Base-by-base conservation (phyloP, 768 basidiomycete genomes). In the Rhizopogon vulgaris region DNA sequence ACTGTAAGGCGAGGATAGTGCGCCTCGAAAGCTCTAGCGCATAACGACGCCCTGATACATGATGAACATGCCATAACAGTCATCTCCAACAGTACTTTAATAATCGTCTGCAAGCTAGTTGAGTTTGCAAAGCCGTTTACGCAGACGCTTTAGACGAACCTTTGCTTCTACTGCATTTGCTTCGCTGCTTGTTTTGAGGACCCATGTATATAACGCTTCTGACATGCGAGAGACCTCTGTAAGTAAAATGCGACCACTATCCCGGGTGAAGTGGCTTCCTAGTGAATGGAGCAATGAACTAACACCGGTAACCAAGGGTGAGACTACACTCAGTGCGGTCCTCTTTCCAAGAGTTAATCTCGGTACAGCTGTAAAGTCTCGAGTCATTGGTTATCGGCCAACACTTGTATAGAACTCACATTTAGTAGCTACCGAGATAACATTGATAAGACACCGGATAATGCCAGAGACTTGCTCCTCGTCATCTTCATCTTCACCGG, bases 1-100 rank as follows among this genome's bases (percentile, higher is more conserved):
- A 73, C 50, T 1, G 73, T 71, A 27, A 77, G 65, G 14, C 76
- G 71, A 7, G 83, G 77, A 56, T 74, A 80, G 46, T 66, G 61
- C 8, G 49, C 28, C 57, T 75, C 71, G 40, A 82, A 77, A 6
- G 71, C 69, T 47, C 77, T 66, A 51, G 76, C 71, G 1, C 82
- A 76, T 3, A 82, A 63, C 9, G 62, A 71, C 2, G 72, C 68
- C 30, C 73, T 68, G 17, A 82, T 70, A 37, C 63, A 73, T 39
- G 62, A 59, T 14, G 71, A 64, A 54, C 67, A 77, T 9, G 56
- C 56, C 3, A 68, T 52, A 8, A 78, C 43, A 11, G 71, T 62
- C 14, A 64, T 59, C 22, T 76, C 73, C 3, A 79, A 55, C 28
- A 76, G 60, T 1, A 50, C 54, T 38, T 57, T 56, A 47, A 68